Evolutionary conservation across 306 rosid genomes (phyloP), one percentile per base, ranked within the genome.

Genomic region (Prunus kanzakura): DNA sequence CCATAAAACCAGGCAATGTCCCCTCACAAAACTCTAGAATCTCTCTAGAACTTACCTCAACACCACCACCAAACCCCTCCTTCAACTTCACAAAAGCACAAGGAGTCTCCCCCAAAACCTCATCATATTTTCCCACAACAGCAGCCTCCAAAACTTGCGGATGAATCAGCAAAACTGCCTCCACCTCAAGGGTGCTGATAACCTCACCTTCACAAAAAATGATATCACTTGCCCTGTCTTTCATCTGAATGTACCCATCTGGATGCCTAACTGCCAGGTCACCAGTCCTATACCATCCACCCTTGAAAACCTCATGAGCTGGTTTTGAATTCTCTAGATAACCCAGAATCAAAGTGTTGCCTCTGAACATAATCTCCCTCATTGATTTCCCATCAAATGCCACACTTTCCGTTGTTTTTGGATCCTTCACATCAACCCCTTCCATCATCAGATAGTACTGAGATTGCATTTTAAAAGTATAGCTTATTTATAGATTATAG

Each of bases 271-370:
- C 57, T 41, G 66, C 98, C 5, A 94, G 66, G 70, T 94, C 98
- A 15, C 96, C 91, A 10, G 97, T 90, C 11, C 90, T 82, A 50
- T 86, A 94, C 96, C 98, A 94, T 14, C 93, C 98, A 18, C 71
- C 93, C 38, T 4, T 82, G 49, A 87, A 84, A 30, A 93, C 95
- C 35, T 86, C 86, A 22, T 71, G 67, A 11, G 79, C 85, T 55
- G 76, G 87, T 54, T 86, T 80, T 30, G 87, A 72, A 50, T 83
- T 87, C 20, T 81, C 73, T 5, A 82, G 75, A 81, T 94, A 94
- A 66, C 92, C 94, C 43, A 70, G 43, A 97, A 91, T 91, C 55
- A 90, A 14, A 47, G 87, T 82, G 71, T 86, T 80, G 67, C 98
- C 93, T 72, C 65, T 86, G 22, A 91, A 74, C 96, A 91, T 84